Base-by-base conservation (phyloP, 2,329 filamentous ascomycete species). In the Blastomyces parvus region DNA sequence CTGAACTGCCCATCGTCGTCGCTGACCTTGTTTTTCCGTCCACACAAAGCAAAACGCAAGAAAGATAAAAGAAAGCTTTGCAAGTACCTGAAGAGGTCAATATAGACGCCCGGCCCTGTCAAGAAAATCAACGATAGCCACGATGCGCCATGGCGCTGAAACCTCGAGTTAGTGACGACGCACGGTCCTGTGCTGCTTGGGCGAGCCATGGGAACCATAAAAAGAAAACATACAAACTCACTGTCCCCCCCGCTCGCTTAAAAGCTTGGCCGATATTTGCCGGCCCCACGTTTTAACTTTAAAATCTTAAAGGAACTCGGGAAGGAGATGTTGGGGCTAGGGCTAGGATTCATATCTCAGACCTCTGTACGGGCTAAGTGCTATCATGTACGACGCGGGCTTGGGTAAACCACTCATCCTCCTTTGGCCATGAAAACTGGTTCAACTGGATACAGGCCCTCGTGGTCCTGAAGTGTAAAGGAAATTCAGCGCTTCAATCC, bases 221-320 rank as follows among this genome's bases (percentile, higher is more conserved):
- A 56, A 38, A 38, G 22, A 30, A 30, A 52, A 52, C 6, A 55
- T 33, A n/a, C 6, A 55, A 22, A 22, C 13, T 36, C 53, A 33
- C 5, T 6, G 7, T 22, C n/a, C 30, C 33, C 53, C 19, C 55
- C 36, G 55, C 36, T 58, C 55, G 55, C 36, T 58, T 58, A 58
- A 58, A 58, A 58, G 55, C 55, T 40, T 58, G 33, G 55, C 33
- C 36, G 9, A 11, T 38, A 56, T 56, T 56, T 17, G 36, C 55
- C n/a, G 36, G 55, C 7, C 36, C 55, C 55, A 58, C 55, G 55
- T 58, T 40, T 42, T 40, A 58, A 38, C 55, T 58, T 42, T 40
- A 58, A 57, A 58, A 58, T 42, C 55, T 58, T 58, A 40, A 58
- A 58, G 22, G 36, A 27, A 42, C 55, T 25, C 13, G 8, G 8